Evolutionary conservation across 768 basidiomycete genomes (phyloP).

Genomic region (Leccinum olivaceopallidum): DNA sequence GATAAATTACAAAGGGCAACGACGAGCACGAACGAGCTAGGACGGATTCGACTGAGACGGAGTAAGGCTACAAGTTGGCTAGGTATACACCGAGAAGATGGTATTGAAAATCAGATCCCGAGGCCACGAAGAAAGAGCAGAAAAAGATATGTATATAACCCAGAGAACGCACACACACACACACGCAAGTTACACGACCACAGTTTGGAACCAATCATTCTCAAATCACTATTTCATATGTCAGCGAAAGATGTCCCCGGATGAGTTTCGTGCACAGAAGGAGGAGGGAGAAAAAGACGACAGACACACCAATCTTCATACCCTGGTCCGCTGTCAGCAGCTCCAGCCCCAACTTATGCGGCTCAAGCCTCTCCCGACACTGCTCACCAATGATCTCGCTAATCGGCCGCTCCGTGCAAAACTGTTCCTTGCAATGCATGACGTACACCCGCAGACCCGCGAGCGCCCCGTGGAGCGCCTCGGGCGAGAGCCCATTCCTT

Average conservation of each 20-base stretch:
- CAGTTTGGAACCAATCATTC: conserved; percentile 13
- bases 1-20: not conserved
- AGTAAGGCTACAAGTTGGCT: conserved; percentile 42
- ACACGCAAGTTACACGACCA: not conserved
- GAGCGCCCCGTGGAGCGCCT: conserved; percentile 53
- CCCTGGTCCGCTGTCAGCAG: conserved; percentile 78
- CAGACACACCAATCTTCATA: conserved; percentile 68
- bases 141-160: not conserved
- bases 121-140: not conserved
- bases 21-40: not conserved
- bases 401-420: conserved; percentile 52
- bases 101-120: conserved; percentile 19
- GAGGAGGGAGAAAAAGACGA: not conserved
- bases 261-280: not conserved
- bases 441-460: conserved; percentile 70
- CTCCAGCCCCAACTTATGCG: conserved; percentile 65
- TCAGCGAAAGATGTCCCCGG: not conserved
- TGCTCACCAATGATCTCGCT: conserved; percentile 73
- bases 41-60: not conserved
- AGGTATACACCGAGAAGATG: conserved; percentile 35
- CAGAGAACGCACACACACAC: not conserved
- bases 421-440: conserved; percentile 84
- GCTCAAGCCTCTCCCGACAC: conserved; percentile 60
- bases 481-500: conserved; percentile 37
- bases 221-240: conserved; percentile 37